Base-by-base conservation (phyloP, 2,329 filamentous ascomycete genomes). In the Alternaria sp. region DNA sequence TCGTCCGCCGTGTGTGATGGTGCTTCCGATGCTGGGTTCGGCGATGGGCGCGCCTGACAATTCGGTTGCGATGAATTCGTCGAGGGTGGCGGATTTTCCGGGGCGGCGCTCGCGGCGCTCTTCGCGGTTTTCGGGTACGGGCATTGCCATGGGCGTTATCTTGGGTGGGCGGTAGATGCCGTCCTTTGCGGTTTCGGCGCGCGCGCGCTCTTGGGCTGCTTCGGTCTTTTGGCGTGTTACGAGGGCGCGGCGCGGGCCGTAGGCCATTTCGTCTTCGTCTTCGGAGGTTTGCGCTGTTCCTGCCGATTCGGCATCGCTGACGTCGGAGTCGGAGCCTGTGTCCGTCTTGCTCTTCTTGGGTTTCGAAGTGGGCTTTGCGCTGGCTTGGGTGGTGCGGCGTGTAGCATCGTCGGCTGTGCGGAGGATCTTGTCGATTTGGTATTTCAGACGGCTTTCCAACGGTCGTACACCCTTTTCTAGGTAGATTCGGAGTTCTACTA, bases 391-490 rank as follows among this genome's bases (percentile, higher is more conserved):
- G 55, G 65, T 74, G 51, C 73, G 72, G 23, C 77, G 68, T 15
- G 69, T 66, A 26, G 88, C 86, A 70, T 95, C 90, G 65, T 97
- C 92, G 36, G 93, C 93, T 0, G 93, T 92, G 67, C 93, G 91
- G 19, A 99, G 85, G 25, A 97, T 93, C 77, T 97, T 96, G 80
- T 98, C 95, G 73, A 99, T 93, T 78, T 97, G 94, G 81, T 97
- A 99, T 69, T 93, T 95, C 65, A 99, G 82, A 72, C 94, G 92
- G 69, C 91, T 91, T 81, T 99, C 96, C 15, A 98, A 83, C 0
- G 96, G 96, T 15, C 92, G 89, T 4, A 97, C 92, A 68, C 96
- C 96, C 77, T 93, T 93, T 75, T 99, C 96, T 1, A 99, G 85
- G 77, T 96, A 98, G 1, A 97, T 85, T n/a, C 95, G 88, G 56